These are phyloP conservation scores for Acanthamoeba triangularis DNA, from an alignment of 208 protist genomes.

Conservation along the genomic window DNA sequence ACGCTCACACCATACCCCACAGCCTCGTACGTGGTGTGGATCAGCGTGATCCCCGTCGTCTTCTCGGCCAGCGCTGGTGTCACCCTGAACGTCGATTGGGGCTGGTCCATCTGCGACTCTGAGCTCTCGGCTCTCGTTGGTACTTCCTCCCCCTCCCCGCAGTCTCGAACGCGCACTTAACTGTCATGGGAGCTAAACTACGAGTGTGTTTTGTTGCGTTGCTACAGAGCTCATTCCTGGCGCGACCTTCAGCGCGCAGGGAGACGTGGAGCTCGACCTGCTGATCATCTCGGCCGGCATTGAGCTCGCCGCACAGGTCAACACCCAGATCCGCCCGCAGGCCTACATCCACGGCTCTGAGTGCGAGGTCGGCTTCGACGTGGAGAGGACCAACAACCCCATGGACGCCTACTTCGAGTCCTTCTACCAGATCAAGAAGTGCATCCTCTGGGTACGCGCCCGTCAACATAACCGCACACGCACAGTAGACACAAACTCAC, in stretches of 20 bases:
- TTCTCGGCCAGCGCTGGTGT: conserved; percentile 76
- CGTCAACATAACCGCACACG: neutral
- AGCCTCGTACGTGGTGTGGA: conserved; percentile 80
- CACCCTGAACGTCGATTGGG: conserved; percentile 77
- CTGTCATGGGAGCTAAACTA: too few species aligned
- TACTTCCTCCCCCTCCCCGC: neutral
- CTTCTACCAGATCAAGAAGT: conserved; percentile 76
- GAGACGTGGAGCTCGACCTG: conserved; percentile 79
- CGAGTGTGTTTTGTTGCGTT: neutral
- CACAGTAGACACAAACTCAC: neutral
- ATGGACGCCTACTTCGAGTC: conserved; percentile 79
- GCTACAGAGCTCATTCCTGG: conserved; percentile 78
- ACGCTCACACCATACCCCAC: neutral
- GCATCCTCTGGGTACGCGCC: conserved; percentile 60
- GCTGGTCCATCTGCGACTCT: conserved; percentile 82
- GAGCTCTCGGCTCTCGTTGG: conserved; percentile 73
- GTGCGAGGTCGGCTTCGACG: conserved; percentile 81
- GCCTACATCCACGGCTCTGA: conserved; percentile 81
- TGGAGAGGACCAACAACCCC: conserved; percentile 71
- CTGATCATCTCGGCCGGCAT: conserved; percentile 82
- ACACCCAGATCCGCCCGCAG: conserved; percentile 78
- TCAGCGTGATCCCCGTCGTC: conserved; percentile 80
- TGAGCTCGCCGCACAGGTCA: conserved; percentile 76
- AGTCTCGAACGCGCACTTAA: too few species aligned
- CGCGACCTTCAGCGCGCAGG: conserved; percentile 58